phyloP scores from a whole-genome alignment of 768 basidiomycete genomes.

The Artomyces pyxidatus region DNA sequence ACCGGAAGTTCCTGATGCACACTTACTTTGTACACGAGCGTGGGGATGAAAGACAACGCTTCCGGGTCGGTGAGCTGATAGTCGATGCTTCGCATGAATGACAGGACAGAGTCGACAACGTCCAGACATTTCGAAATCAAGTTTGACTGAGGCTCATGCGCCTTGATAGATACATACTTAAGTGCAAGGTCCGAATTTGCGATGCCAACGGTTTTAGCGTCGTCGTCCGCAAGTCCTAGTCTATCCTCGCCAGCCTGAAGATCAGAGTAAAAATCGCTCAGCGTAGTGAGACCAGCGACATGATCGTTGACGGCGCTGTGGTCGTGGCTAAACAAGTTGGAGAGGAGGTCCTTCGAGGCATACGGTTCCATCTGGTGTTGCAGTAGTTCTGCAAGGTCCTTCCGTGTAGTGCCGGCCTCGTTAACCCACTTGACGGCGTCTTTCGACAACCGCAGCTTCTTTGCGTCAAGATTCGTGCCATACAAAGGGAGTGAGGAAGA shows the following conservation, averaged over 20 bases:
- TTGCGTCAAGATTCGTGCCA: slow-evolving; percentile 51
- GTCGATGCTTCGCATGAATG: slow-evolving; percentile 62
- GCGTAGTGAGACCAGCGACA: slow-evolving; percentile 61
- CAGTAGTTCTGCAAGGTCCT: slow-evolving; percentile 80
- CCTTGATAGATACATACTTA: slow-evolving; percentile 89
- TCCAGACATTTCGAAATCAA: slow-evolving; percentile 84
- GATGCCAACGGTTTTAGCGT: slow-evolving; percentile 56
- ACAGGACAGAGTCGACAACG: slow-evolving; percentile 68
- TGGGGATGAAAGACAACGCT: slow-evolving; percentile 81
- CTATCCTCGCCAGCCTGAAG: slow-evolving; percentile 50
- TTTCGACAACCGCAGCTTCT: slow-evolving; percentile 59
- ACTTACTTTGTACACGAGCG: slow-evolving; percentile 83
- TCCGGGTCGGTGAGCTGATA: slow-evolving; percentile 83
- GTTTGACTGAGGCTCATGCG: slow-evolving; percentile 88
- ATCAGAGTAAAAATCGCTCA: slow-evolving; percentile 69
- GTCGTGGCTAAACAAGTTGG: slow-evolving; percentile 87
- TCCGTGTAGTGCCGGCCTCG: slow-evolving; percentile 73
- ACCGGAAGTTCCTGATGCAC: background rate
- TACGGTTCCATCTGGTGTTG: slow-evolving; percentile 90
- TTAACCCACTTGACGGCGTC: slow-evolving; percentile 81
- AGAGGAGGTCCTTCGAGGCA: slow-evolving; percentile 64
- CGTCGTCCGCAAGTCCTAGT: slow-evolving; percentile 35
- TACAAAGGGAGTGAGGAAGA: slow-evolving; percentile 31
- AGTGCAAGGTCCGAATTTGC: slow-evolving; percentile 87
- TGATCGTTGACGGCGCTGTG: slow-evolving; percentile 94